Evolutionary conservation across 495 filamentous ascomycete genomes (phyloP), one percentile per base, ranked within the genome.

Genomic region (Jackrogersella minutella): DNA sequence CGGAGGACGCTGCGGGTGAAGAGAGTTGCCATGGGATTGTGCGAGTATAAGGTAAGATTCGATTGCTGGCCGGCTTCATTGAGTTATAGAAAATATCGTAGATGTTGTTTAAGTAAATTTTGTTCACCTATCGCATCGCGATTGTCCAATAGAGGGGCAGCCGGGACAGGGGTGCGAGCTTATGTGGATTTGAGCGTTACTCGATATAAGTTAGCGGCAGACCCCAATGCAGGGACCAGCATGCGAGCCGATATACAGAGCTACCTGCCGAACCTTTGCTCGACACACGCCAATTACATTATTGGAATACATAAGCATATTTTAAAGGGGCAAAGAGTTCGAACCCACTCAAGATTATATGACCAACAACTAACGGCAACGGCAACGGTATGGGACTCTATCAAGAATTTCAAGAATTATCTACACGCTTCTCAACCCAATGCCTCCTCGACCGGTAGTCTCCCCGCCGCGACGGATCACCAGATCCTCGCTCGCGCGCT

Each of bases 301-400:
- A 19, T 14, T 9, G 9, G 26, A 46, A 46, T 46, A 24, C 21
- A 26, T 24, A 46, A 24, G 41, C 34, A 37, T 19, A 19, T 17
- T 9, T 1, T 41, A 13, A 34, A 13, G 30, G 49, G 31, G 16
- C 14, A 37, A 44, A 11, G 16, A 2, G 1, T 2, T 31, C 17
- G 21, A 60, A 40, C 31, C 36, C 14, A 30, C 26, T 30, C 7
- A 30, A 30, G n/a, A 30, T 7, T 7, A 30, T n/a, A 10, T 47
- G 46, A 14, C 5, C 7, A 17, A 54, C 24, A 57, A 31, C 17
- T 14, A 5, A 11, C 40, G 28, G 7, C 5, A 11, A 28, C 17
- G 2, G 46, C 33, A n/a, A n/a, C 19, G 31, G 41, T 24, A 92
- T 91, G 89, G 84, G 86, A 55, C 87, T 85, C 30, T 88, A 85